Evolutionary conservation across 2,329 filamentous ascomycete genomes (phyloP), one percentile per base, ranked within the genome.

Genomic region (Clarireedia monteithiana): DNA sequence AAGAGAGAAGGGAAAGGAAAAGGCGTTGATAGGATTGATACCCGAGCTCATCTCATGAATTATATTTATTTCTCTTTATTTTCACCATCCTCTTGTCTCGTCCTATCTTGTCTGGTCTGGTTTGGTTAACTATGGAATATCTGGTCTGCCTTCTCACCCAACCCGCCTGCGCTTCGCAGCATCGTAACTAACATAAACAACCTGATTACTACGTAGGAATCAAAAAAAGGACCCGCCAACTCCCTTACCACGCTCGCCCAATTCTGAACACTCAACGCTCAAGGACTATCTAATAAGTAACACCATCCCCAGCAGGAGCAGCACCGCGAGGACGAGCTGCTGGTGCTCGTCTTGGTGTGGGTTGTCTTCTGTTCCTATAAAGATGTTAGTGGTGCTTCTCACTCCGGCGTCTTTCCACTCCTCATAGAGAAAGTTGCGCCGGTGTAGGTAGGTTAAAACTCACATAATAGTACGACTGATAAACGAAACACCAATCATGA

Each of bases 401-500:
- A 30, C 27, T 30, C 27, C 7, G 27, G 10, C 7, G 1, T 30
- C 27, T 30, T 10, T 30, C 27, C 9, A 9, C 27, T 10, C 10
- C 27, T 30, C 27, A 30, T 30, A 30, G 27, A 10, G 6, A 2
- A 30, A 9, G 7, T 30, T 10, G 7, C 6, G 7, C 6, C 10
- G 7, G 27, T 4, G 7, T 2, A 30, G 10, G 27, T 30, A 30
- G 27, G 6, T 30, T 10, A 10, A 10, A 48, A 77, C 86, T 80
- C 75, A 90, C 88, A 91, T 90, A 71, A 91, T 80, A 57, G 76
- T 80, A 68, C 88, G 80, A 77, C 84, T 89, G 61, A 86, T 67
- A 69, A 91, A 83, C 53, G 85, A 88, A 64, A 92, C 77, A 49
- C 81, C 69, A 63, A 92, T 77, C 88, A 92, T 91, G 67, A 90